Evolutionary conservation across 1,284 basidiomycete genomes (phyloP), one percentile per base, ranked within the genome.

Genomic region (Ceratobasidium sp.): DNA sequence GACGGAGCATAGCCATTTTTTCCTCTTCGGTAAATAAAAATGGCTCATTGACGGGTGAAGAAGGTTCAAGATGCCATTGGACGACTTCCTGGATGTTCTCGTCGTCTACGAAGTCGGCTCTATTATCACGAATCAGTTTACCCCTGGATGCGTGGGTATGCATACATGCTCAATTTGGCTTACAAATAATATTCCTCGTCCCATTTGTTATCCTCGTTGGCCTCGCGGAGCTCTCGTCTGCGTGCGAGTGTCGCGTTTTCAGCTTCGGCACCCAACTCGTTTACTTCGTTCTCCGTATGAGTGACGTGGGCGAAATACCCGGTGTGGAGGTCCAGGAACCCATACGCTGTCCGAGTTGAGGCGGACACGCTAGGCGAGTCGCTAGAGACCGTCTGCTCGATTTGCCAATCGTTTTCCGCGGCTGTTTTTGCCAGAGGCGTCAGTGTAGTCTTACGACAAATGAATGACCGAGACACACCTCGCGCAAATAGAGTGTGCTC

Each of bases 111-210:
- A 85, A 93, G 80, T 94, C 92, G 5, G 91, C 92, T 84, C 92
- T 94, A 75, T 32, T 23, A 8, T 2, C n/a, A 21, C 13, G 11
- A n/a, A 21, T 50, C 7, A 64, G 30, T 26, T 28, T 49, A 23
- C 18, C 43, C 13, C 94, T 92, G 5, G 91, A 91, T 84, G 92
- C 94, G 75, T 38, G 21, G 14, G 2, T 54, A 43, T 52, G 30
- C 43, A 49, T 54, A 66, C 50, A 69, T 30, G 28, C 50, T 63
- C 44, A 32, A 4, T 35, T 13, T 41, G 3, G 78, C 87, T 70
- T 79, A 92, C 92, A 93, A 88, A 78, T 94, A 94, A 80, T 94
- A 84, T 77, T 93, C 91, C 78, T 88, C 88, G 77, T 94, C 89
- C 86, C 89, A 94, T 80, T 93, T 93, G 46, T 85, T 82, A 43